Evolutionary conservation across 441 rosid genomes (phyloP).

Genomic region (Manihot esculenta): DNA sequence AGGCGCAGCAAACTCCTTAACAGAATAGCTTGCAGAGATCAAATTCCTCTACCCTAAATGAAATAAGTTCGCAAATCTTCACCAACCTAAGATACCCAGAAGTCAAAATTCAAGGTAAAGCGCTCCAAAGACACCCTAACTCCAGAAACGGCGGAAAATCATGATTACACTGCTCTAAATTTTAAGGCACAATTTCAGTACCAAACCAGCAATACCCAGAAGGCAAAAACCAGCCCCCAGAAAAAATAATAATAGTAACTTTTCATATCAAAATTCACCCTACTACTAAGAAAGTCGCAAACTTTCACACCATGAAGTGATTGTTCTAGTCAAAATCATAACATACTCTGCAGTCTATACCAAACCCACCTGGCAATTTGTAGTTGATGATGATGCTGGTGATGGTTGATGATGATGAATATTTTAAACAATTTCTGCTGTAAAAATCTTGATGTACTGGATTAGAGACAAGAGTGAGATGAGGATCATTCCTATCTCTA

Average conservation of each 20-base stretch:
- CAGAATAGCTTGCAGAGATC: slow-evolving; percentile 1
- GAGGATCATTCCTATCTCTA: slow-evolving; percentile 36
- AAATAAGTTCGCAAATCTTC: slow-evolving; percentile 1
- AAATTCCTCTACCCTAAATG: slow-evolving; percentile 2
- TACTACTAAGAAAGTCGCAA: slow-evolving; percentile 4
- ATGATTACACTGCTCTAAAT: not conserved
- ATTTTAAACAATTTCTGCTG: not conserved
- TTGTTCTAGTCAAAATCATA: slow-evolving; percentile 19
- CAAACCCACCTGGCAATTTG: slow-evolving; percentile 32
- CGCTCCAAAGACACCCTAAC: slow-evolving; percentile 15
- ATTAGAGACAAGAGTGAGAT: slow-evolving; percentile 11
- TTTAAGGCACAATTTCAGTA: not conserved
- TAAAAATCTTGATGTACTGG: not conserved
- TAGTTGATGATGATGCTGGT: slow-evolving; percentile 7
- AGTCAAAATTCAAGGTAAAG: slow-evolving; percentile 19
- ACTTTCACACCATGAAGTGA: slow-evolving; percentile 1
- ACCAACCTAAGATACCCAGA: slow-evolving; percentile 8
- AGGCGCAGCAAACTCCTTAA: not conserved
- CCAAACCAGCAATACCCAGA: slow-evolving; percentile 19
- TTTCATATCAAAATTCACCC: slow-evolving; percentile 18
- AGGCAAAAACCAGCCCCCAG: slow-evolving; percentile 23
- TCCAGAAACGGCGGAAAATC: not conserved
- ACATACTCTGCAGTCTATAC: not conserved
- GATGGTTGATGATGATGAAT: slow-evolving; percentile 14
- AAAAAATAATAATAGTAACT: too few relatives aligned